phyloP scores from a whole-genome alignment of 306 rosid species.

The Cicer pinnatifidum region DNA sequence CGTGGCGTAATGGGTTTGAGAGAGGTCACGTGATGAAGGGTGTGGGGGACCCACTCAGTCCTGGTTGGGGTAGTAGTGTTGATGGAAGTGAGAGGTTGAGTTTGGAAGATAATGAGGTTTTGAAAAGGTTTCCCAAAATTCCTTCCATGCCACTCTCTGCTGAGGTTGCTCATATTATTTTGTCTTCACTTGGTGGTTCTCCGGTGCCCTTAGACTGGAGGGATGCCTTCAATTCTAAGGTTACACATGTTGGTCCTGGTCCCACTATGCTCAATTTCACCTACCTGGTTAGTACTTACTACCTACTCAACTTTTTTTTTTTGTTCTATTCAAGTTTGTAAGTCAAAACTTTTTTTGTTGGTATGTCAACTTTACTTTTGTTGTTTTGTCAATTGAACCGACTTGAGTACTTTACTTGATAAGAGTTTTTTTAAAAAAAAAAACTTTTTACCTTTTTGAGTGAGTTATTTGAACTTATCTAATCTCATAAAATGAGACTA shows the following conservation, averaged over 20 bases:
- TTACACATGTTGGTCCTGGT: constrained; percentile 72
- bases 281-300: constrained; percentile 68
- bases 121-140: constrained; percentile 81
- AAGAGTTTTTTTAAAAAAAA: not conserved
- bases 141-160: constrained; percentile 85
- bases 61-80: constrained; percentile 86
- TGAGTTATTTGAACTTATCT: not conserved
- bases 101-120: constrained; percentile 64
- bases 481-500: not conserved
- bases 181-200: constrained; percentile 58
- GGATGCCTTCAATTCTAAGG: constrained; percentile 40
- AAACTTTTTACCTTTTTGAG: not conserved
- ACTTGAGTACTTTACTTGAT: not conserved
- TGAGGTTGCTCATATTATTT: constrained; percentile 60
- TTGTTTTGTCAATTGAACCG: constrained; percentile 12
- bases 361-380: not conserved
- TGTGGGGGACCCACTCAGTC: constrained; percentile 89
- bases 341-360: constrained; percentile 4
- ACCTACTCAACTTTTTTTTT: not conserved
- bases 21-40: constrained; percentile 90
- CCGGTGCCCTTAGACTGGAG: constrained; percentile 67
- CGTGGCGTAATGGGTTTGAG: constrained; percentile 78
- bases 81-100: constrained; percentile 74
- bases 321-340: not conserved
- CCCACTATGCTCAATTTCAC: constrained; percentile 78